Conservation (phyloP, 192 early-diverging fungal genomes). For the Podila minutissima region DNA sequence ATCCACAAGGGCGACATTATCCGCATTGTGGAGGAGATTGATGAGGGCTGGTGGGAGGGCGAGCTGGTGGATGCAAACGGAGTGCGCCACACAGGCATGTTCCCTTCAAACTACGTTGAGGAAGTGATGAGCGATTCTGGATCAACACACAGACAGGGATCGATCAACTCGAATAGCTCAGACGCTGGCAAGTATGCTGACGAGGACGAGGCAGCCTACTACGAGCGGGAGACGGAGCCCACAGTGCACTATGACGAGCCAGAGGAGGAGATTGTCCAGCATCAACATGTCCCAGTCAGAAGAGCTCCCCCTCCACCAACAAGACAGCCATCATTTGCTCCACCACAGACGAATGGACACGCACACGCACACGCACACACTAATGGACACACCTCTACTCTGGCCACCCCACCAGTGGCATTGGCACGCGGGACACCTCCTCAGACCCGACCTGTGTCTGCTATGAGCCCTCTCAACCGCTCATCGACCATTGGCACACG, state of each 20-base stretch:
- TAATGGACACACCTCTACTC: conserved; percentile 9
- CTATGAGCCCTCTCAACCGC: conserved; percentile 12
- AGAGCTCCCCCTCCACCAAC: conserved; percentile 49
- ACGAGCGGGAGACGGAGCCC: conserved; percentile 43
- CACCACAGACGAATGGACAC: conserved; percentile 6
- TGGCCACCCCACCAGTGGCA: conserved; percentile 10
- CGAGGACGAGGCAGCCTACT: conserved; percentile 50
- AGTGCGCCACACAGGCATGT: conserved; percentile 78
- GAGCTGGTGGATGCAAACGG: conserved; percentile 75
- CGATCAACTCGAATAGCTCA: conserved; percentile 30
- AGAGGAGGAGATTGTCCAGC: conserved; percentile 21
- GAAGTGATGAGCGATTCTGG: conserved; percentile 53
- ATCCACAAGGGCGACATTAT: conserved; percentile 90
- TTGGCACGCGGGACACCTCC: conserved; percentile 29
- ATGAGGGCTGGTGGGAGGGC: conserved; percentile 97
- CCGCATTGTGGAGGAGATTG: conserved; percentile 84
- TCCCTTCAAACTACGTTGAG: conserved; percentile 94
- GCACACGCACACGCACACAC: conserved; percentile 2
- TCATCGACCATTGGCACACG: conserved; percentile 38
- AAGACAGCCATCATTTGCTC: conserved; percentile 33
- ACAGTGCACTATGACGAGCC: conserved; percentile 41
- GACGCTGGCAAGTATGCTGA: conserved; percentile 46
- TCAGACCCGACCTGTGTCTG: conserved; percentile 19
- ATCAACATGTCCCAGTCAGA: conserved; percentile 14
- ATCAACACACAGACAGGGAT: conserved; percentile 34